A percentile compares a stretch with the other conserved stretches of the same genome.
Evolutionary conservation across 176 grass and related monocot species (phyloP).

Genomic region (Alloteropsis semialata): DNA sequence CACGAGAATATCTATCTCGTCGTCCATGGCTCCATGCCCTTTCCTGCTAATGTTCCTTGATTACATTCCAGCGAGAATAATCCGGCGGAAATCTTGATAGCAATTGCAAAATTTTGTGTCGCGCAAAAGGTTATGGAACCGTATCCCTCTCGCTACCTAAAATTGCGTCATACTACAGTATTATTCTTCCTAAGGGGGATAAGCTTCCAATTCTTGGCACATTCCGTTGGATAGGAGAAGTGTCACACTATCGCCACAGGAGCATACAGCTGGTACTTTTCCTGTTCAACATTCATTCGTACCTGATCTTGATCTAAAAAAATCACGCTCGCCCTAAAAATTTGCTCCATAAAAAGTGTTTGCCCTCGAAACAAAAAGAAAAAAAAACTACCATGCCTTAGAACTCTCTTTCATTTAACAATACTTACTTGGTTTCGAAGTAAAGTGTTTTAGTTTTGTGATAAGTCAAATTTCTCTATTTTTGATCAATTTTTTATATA

Average conservation of each 20-base stretch:
- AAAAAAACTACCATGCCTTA: no score
- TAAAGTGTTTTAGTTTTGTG: no score
- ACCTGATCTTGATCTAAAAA: no score
- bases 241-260: slow-evolving; percentile 14
- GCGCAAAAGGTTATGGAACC: slow-evolving; percentile 6
- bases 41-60: background rate
- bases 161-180: slow-evolving; percentile 36
- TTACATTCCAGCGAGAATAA: slow-evolving; percentile 24
- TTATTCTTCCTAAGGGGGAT: slow-evolving; percentile 23
- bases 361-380: background rate
- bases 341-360: background rate
- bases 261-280: background rate
- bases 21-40: background rate
- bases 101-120: slow-evolving; percentile 16
- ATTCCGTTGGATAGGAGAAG: background rate
- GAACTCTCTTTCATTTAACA: no score
- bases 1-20: background rate
- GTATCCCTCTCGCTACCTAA: slow-evolving; percentile 23
- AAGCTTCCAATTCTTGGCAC: slow-evolving; percentile 11
- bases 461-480: no score
- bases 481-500: no score
- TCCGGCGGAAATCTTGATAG: slow-evolving; percentile 10
- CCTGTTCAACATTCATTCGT: background rate
- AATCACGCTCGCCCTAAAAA: background rate
- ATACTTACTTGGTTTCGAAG: no score